Base-by-base conservation (phyloP, 345 rosid genomes). In the Eucalyptus shirleyi region DNA sequence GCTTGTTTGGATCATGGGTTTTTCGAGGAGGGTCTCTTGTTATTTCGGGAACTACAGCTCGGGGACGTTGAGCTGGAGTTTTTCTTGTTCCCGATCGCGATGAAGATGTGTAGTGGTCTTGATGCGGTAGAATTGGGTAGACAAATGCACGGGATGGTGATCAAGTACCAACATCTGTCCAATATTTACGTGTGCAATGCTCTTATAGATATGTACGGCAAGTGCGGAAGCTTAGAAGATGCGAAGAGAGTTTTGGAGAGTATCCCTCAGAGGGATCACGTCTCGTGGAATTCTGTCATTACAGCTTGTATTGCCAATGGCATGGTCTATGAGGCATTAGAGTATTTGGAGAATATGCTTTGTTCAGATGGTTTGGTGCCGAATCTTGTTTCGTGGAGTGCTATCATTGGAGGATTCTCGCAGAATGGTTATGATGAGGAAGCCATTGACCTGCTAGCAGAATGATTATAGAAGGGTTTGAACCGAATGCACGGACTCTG, bases 381-480 rank as follows among this genome's bases (percentile, higher is more conserved):
- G 18, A 94, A 95, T 92, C 91, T 94, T 86, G 94, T 95, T 87
- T 90, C 96, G 16, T 95, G 97, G 96, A 94, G 93, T 89, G 95
- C 97, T 6, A 91, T 95, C 42, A 92, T 95, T 17, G 95, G 93
- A 87, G 97, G 96, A 44, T 95, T 95, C 51, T 91, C 96, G 1
- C 95, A 93, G 89, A 94, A 93, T 91, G 94, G 94, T 67, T 90
- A 90, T 85, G 91, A 93, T 80, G 89, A 93, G 91, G 93, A 94
- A 92, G 97, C 95, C 19, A 88, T 95, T 72, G 89, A 89, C 49
- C 53, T 93, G 91, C 89, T 94, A 16, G 67, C 81, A 44, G 93
- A 88, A 95, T 95, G 96, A 92, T 86, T 86, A 91, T 86, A 26
- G 92, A 93, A 89, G 96, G 97, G 49, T 86, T 93, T 51, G 89